Conservation (phyloP, 1,284 basidiomycete species). For the Ceratobasidium theobromae region DNA sequence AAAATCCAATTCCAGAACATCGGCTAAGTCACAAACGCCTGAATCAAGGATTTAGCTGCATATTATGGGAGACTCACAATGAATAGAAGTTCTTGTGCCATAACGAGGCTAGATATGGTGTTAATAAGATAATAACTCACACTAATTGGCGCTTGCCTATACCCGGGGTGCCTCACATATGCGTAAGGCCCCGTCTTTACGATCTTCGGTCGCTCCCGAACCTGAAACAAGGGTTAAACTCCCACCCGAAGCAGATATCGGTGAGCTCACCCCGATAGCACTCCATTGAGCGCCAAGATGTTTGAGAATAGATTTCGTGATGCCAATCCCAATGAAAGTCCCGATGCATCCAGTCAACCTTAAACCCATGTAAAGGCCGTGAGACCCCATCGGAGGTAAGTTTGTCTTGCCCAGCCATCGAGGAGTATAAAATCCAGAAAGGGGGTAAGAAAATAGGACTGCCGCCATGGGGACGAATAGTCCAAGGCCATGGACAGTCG, state of each 20-base stretch:
- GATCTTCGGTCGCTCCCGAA: slow-evolving; percentile 23
- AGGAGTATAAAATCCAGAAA: background rate
- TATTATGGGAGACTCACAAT: background rate
- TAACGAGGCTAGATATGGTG: background rate
- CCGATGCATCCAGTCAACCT: slow-evolving; percentile 15
- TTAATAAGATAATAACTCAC: background rate
- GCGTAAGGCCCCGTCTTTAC: slow-evolving; percentile 27
- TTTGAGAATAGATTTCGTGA: background rate
- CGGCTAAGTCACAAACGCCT: background rate
- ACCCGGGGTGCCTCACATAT: slow-evolving; percentile 12
- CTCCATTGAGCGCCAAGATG: slow-evolving; percentile 22
- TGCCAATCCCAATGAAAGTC: background rate
- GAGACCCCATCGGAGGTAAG: background rate
- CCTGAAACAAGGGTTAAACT: background rate
- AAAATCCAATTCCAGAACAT: slow-evolving; percentile 31
- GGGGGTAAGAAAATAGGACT: slow-evolving; percentile 2
- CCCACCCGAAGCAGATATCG: background rate
- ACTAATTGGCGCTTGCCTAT: background rate
- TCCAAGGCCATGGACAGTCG: slow-evolving; percentile 18
- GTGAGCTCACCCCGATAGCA: slow-evolving; percentile 12
- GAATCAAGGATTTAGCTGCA: background rate
- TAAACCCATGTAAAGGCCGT: slow-evolving; percentile 2
- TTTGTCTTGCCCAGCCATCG: background rate
- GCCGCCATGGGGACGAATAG: slow-evolving; percentile 7
- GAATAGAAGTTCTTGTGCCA: slow-evolving; percentile 1